Evolutionary conservation across 2,329 filamentous ascomycete species (phyloP).

Genomic region (Zymoseptoria passerinii): DNA sequence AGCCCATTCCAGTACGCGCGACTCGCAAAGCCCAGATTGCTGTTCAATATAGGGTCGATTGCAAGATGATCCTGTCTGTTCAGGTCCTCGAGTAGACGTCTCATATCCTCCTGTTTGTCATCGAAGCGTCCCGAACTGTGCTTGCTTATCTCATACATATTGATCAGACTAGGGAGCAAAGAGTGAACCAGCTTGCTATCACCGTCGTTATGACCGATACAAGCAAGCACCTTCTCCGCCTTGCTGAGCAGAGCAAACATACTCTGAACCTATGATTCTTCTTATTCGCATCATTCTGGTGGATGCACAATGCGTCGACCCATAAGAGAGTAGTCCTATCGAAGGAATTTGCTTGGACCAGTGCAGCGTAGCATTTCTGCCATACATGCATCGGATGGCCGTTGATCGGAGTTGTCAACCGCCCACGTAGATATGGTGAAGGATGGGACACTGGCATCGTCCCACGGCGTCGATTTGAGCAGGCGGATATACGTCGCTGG

Average conservation of each 20-base stretch:
- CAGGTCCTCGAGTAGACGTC: no score
- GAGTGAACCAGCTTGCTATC: background rate
- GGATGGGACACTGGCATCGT: background rate
- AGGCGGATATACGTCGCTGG: background rate
- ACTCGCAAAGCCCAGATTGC: background rate
- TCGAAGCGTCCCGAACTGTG: no score
- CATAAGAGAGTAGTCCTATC: background rate
- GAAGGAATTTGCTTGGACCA: background rate
- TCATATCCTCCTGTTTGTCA: no score
- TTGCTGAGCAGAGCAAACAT: background rate
- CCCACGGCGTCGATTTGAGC: background rate
- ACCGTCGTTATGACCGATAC: background rate
- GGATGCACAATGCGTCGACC: slow-evolving; percentile 4
- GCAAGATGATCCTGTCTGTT: no score
- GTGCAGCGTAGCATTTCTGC: slow-evolving; percentile 1
- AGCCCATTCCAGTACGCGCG: slow-evolving; percentile 2
- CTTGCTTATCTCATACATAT: no score
- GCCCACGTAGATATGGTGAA: background rate
- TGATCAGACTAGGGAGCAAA: no score
- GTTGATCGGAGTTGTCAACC: background rate
- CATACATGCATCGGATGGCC: background rate
- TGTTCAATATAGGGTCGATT: no score
- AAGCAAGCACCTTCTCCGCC: background rate
- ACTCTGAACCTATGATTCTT: slow-evolving; percentile 2
- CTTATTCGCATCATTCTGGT: background rate